Conservation (phyloP, 495 filamentous ascomycete species). For the Penicillium salamii region DNA sequence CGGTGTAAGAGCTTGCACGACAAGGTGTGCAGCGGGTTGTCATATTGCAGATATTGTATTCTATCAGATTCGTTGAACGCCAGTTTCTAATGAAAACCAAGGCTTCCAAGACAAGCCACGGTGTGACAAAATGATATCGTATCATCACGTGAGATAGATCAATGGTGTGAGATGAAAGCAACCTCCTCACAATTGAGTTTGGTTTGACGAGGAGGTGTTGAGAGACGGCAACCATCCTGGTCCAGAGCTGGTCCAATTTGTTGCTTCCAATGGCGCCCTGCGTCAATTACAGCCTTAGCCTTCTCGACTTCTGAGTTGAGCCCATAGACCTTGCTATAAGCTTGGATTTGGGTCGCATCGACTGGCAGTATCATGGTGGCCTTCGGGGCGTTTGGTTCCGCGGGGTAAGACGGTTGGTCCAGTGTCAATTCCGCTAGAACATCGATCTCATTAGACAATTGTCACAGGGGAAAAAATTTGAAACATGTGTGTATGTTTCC, state of each 20-base stretch:
- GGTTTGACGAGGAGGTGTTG: constrained; percentile 31
- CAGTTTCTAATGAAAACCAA: too few species aligned
- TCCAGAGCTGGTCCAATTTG: constrained; percentile 49
- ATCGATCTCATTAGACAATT: constrained; percentile 14
- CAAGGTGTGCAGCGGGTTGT: background rate
- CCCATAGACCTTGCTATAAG: constrained; percentile 39
- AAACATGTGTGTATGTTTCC: constrained; percentile 7
- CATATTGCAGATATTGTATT: background rate
- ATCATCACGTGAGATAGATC: background rate
- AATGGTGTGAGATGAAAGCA: background rate
- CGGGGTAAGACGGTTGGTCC: background rate
- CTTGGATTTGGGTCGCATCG: constrained; percentile 27
- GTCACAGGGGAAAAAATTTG: constrained; percentile 3
- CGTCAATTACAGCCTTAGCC: constrained; percentile 37
- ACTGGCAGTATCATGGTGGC: constrained; percentile 35
- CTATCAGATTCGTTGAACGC: background rate
- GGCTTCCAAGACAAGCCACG: too few species aligned
- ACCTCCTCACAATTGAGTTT: constrained; percentile 10
- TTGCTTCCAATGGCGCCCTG: constrained; percentile 43
- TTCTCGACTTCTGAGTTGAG: constrained; percentile 27
- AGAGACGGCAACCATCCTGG: constrained; percentile 17
- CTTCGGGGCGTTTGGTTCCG: constrained; percentile 4
- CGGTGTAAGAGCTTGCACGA: too few species aligned
- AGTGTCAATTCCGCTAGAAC: constrained; percentile 3
- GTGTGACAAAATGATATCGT: too few species aligned